Percentiles rank a stretch among this genome's conserved stretches.
Conservation (phyloP, 305 asterid species). For the Fraxinus sp. region DNA sequence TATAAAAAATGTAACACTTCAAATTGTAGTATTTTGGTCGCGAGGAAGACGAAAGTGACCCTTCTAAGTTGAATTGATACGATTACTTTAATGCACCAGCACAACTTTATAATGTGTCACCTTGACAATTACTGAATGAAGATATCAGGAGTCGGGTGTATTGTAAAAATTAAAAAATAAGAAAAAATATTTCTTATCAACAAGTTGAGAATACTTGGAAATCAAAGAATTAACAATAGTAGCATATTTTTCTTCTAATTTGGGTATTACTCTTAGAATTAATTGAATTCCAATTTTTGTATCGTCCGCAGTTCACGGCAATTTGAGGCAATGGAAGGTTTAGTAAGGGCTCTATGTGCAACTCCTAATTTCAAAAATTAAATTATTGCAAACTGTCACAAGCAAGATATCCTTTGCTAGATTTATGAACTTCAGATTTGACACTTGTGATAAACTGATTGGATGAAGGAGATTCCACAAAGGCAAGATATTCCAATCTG, state of each 20-base stretch:
- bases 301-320: not conserved
- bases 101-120: no score
- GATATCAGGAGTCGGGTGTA: no score
- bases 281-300: not conserved
- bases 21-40: no score
- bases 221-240: not conserved
- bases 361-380: not conserved
- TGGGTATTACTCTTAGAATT: no score
- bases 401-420: slow-evolving; percentile 12
- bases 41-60: no score
- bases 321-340: not conserved
- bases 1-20: no score
- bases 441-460: slow-evolving; percentile 11
- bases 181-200: not conserved
- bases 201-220: no score
- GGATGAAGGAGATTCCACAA: slow-evolving; percentile 25
- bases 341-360: not conserved
- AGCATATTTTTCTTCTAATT: not conserved
- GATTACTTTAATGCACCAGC: no score
- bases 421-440: not conserved
- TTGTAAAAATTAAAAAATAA: no score
- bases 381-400: not conserved
- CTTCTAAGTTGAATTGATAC: no score
- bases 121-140: no score
- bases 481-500: slow-evolving; percentile 5